Evolutionary conservation across 2,329 filamentous ascomycete species (phyloP).

Genomic region (Beauveria sp.): DNA sequence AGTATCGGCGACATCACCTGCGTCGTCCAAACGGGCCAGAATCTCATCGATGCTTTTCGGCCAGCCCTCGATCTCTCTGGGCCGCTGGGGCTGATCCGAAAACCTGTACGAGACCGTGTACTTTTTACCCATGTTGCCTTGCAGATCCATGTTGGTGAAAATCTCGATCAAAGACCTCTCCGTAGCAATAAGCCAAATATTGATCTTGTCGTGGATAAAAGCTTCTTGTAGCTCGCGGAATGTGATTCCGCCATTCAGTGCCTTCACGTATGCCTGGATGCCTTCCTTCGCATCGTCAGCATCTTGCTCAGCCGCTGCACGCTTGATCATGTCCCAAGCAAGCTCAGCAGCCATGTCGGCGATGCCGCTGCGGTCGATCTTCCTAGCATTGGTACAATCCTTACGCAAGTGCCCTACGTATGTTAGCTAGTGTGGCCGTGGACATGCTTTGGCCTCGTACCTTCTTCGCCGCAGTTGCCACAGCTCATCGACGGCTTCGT

Average conservation of each 20-base stretch:
- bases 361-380: slow-evolving; percentile 46
- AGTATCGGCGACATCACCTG: slow-evolving; percentile 55
- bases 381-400: slow-evolving; percentile 53
- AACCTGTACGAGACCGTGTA: slow-evolving; percentile 58
- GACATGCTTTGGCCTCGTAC: slow-evolving; percentile 27
- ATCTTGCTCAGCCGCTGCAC: slow-evolving; percentile 46
- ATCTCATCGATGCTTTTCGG: slow-evolving; percentile 53
- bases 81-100: slow-evolving; percentile 46
- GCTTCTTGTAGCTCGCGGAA: slow-evolving; percentile 54
- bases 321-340: slow-evolving; percentile 50
- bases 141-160: slow-evolving; percentile 64
- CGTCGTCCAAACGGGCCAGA: slow-evolving; percentile 54
- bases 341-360: slow-evolving; percentile 42
- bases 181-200: slow-evolving; percentile 54
- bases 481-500: slow-evolving; percentile 48
- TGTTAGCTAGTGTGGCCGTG: slow-evolving; percentile 11
- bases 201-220: slow-evolving; percentile 47
- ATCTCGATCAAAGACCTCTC: slow-evolving; percentile 49
- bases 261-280: slow-evolving; percentile 54
- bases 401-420: slow-evolving; percentile 44
- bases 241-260: slow-evolving; percentile 43
- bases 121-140: slow-evolving; percentile 59
- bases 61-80: slow-evolving; percentile 53
- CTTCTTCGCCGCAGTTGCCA: slow-evolving; percentile 54
- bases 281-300: slow-evolving; percentile 56